Evolutionary conservation across 2,329 filamentous ascomycete genomes (phyloP).

Genomic region (Fusarium phyllophilum): DNA sequence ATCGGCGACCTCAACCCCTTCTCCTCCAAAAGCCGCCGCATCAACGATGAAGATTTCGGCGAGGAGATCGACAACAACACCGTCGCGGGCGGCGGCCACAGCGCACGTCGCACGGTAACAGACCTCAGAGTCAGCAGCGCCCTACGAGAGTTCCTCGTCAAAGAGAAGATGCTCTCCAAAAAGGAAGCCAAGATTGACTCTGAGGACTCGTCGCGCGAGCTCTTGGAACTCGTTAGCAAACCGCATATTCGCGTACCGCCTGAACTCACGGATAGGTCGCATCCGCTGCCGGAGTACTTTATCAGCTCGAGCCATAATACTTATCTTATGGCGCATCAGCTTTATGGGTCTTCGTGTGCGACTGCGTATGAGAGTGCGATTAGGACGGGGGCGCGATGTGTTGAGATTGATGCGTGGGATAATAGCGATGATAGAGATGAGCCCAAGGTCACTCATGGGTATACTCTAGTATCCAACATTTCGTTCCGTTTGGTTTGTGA

Average conservation of each 20-base stretch:
- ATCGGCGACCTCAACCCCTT: conserved; percentile 48
- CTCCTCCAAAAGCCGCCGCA: conserved; percentile 36
- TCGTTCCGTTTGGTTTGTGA: conserved; percentile 73
- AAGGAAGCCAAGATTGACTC: conserved; percentile 58
- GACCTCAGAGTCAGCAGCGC: conserved; percentile 69
- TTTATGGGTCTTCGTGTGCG: conserved; percentile 71
- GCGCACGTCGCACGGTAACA: conserved; percentile 59
- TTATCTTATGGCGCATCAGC: conserved; percentile 75
- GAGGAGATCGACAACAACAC: conserved; percentile 50
- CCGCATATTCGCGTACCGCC: conserved; percentile 67
- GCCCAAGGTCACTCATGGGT: conserved; percentile 77
- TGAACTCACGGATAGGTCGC: conserved; percentile 64
- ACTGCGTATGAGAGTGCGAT: conserved; percentile 72
- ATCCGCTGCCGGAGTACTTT: conserved; percentile 75
- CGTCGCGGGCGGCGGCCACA: conserved; percentile 70
- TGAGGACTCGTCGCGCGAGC: conserved; percentile 53
- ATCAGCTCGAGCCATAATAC: conserved; percentile 80
- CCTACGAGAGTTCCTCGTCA: conserved; percentile 64
- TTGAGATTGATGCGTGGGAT: conserved; percentile 81
- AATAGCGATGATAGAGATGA: conserved; percentile 68
- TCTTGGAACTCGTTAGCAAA: conserved; percentile 64
- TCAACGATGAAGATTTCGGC: conserved; percentile 50
- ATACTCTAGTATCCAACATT: conserved; percentile 73
- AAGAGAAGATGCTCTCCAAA: conserved; percentile 61
- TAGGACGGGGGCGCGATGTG: conserved; percentile 71